Evolutionary conservation across 139 green algal genomes (phyloP).

Genomic region (Volvox reticuliferus): DNA sequence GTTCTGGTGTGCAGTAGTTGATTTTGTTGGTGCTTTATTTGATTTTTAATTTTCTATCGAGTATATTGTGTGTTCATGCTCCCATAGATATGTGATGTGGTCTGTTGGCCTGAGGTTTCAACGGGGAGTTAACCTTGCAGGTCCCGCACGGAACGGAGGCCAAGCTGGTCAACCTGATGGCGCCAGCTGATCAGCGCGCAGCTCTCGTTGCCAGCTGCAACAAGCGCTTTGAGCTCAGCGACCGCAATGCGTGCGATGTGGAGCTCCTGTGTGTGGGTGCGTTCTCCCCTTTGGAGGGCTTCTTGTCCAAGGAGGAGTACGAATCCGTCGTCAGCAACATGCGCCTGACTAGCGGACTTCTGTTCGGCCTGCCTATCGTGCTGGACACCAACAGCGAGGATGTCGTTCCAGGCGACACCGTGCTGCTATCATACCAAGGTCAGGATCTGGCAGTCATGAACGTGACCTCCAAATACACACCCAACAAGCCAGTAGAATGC

Average conservation of each 20-base stretch:
- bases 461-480: constrained; percentile 78
- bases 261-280: constrained; percentile 90
- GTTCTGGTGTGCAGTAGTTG: not conserved
- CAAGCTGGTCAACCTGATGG: constrained; percentile 89
- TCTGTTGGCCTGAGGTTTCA: constrained; percentile 6
- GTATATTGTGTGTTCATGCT: not conserved
- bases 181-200: constrained; percentile 67
- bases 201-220: constrained; percentile 66
- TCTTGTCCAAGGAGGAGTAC: constrained; percentile 92
- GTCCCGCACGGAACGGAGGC: constrained; percentile 78
- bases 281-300: constrained; percentile 92
- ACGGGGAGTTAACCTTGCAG: constrained; percentile 52
- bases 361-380: constrained; percentile 90
- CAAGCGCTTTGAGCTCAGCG: constrained; percentile 83
- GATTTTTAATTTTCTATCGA: not conserved
- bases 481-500: constrained; percentile 85
- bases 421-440: constrained; percentile 81
- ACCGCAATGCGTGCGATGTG: constrained; percentile 94
- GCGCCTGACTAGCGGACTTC: constrained; percentile 73
- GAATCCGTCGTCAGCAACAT: constrained; percentile 87
- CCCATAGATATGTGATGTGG: not conserved
- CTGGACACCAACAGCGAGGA: constrained; percentile 86
- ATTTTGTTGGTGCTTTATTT: too few species aligned
- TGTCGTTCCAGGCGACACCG: constrained; percentile 49
- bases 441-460: constrained; percentile 76